These are phyloP conservation scores for Populus davidiana DNA, from an alignment of 345 rosid species.

Conservation along the genomic window DNA sequence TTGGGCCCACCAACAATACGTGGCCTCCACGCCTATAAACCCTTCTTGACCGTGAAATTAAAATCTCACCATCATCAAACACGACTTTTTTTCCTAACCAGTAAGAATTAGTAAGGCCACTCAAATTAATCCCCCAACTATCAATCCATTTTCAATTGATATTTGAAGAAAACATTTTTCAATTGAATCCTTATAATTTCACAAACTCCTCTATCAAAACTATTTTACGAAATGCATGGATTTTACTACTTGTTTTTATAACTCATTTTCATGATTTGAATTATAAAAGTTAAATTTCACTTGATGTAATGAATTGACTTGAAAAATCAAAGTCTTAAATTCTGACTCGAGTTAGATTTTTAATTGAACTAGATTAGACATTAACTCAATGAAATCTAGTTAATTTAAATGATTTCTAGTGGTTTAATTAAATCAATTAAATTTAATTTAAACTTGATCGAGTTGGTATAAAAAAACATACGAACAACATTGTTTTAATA, in stretches of 20 bases:
- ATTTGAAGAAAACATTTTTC: not conserved
- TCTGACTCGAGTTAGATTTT: too few species aligned
- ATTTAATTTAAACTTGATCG: too few species aligned
- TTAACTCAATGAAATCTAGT: too few species aligned
- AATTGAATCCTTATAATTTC: not conserved
- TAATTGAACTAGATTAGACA: too few species aligned
- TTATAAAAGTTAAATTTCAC: fast-evolving
- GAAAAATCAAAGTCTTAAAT: too few species aligned
- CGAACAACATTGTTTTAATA: too few species aligned
- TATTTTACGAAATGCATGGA: not conserved
- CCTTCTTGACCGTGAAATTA: conserved; percentile 16
- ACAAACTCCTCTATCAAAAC: not conserved
- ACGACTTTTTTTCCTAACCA: not conserved
- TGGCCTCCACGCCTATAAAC: conserved; percentile 7
- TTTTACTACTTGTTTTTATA: too few species aligned
- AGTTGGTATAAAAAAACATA: too few species aligned
- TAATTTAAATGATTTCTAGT: too few species aligned
- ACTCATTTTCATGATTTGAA: too few species aligned
- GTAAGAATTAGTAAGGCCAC: not conserved
- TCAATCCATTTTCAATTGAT: not conserved
- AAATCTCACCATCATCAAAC: not conserved
- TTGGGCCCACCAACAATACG: conserved; percentile 3
- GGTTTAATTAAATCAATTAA: too few species aligned
- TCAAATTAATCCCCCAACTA: not conserved
- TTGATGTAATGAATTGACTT: too few species aligned